These are phyloP conservation scores for Biscogniauxia mediterranea DNA, from an alignment of 2,329 filamentous ascomycete species.

Conservation along the genomic window DNA sequence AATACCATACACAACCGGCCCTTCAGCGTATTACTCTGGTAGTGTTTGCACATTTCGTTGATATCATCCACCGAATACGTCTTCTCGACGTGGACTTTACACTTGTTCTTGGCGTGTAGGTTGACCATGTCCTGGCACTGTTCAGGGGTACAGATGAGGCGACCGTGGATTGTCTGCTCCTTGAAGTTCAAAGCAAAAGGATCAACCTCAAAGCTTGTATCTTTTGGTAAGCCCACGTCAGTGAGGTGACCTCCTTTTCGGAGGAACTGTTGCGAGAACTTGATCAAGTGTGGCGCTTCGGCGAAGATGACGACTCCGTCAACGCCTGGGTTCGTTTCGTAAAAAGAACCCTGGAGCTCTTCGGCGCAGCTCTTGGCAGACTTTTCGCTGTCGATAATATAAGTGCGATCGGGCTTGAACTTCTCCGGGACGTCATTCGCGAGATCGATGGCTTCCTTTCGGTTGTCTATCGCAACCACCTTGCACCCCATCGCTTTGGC, in stretches of 20 bases:
- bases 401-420: slow-evolving; percentile 12
- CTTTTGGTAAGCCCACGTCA: slow-evolving; percentile 16
- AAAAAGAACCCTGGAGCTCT: slow-evolving; percentile 8
- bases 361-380: slow-evolving; percentile 5
- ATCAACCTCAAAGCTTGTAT: slow-evolving; percentile 18
- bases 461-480: slow-evolving; percentile 37
- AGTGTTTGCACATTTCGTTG: slow-evolving; percentile 17
- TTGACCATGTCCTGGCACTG: slow-evolving; percentile 18
- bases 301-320: slow-evolving; percentile 21
- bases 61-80: slow-evolving; percentile 14
- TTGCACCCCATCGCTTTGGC: slow-evolving; percentile 36
- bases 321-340: slow-evolving; percentile 15
- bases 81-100: slow-evolving; percentile 16
- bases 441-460: slow-evolving; percentile 28
- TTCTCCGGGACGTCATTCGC: slow-evolving; percentile 29
- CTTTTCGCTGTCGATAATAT: slow-evolving; percentile 13
- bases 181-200: slow-evolving; percentile 20
- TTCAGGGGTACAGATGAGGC: slow-evolving; percentile 18
- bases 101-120: slow-evolving; percentile 15
- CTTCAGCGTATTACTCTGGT: slow-evolving; percentile 15
- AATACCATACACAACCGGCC: slow-evolving; percentile 19
- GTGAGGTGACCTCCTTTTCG: slow-evolving; percentile 16
- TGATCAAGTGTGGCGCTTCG: slow-evolving; percentile 7
- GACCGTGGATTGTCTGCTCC: slow-evolving; percentile 18
- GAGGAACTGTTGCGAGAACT: slow-evolving; percentile 16